phyloP scores from a whole-genome alignment of 1,284 basidiomycete species.

The Wolfiporia cocos region DNA sequence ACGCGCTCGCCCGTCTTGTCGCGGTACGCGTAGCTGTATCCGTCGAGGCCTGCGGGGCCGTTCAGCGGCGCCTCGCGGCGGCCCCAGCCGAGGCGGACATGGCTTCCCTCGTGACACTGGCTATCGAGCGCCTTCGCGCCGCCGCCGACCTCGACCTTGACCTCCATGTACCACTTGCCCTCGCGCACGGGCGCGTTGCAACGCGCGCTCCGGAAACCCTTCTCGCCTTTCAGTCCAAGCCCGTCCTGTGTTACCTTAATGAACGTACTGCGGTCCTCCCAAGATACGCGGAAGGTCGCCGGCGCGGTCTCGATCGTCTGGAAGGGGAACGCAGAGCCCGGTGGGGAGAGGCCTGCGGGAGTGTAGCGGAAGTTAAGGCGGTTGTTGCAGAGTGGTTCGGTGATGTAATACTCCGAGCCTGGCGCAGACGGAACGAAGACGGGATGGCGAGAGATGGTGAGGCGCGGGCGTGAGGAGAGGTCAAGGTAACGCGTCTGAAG shows the following conservation, averaged over 20 bases:
- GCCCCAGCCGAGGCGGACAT: conserved; percentile 90
- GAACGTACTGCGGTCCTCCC: conserved; percentile 83
- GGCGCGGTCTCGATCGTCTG: conserved; percentile 78
- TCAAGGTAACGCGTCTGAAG: conserved; percentile 53
- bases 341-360: conserved; percentile 69
- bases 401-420: conserved; percentile 51
- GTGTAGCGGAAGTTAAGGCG: conserved; percentile 76
- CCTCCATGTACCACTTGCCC: conserved; percentile 95
- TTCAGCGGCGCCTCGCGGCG: conserved; percentile 90
- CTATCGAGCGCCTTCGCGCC: conserved; percentile 50
- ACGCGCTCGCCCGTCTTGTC: conserved; percentile 93
- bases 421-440: conserved; percentile 53
- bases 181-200: conserved; percentile 87
- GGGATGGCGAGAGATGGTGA: conserved; percentile 68
- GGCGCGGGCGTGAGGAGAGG: conserved; percentile 56
- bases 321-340: conserved; percentile 54
- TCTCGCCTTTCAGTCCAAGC: conserved; percentile 72
- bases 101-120: conserved; percentile 57
- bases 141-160: conserved; percentile 73
- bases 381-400: conserved; percentile 68
- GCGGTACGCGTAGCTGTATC: conserved; percentile 87
- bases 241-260: conserved; percentile 82
- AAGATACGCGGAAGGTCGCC: conserved; percentile 61
- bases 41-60: conserved; percentile 90
- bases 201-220: conserved; percentile 87